Evolutionary conservation across 352 stramenopile genomes (phyloP), one percentile per base, ranked within the genome.

Genomic region (Phytophthora pseudosyringae): DNA sequence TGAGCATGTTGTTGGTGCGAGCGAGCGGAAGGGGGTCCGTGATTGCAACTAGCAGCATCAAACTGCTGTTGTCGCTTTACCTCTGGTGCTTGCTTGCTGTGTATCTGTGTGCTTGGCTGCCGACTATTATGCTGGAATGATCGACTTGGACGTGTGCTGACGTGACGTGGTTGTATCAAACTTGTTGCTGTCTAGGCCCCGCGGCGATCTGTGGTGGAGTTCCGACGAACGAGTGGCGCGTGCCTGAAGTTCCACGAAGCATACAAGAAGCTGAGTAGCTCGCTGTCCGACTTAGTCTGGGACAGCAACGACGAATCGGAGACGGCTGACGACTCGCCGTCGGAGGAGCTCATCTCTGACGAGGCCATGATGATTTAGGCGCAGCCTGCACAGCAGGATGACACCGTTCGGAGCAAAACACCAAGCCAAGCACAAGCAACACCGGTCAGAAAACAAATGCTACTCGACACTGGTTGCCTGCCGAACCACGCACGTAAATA

Each of bases 291-390:
- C 56, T 75, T 89, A 21, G 68, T 87, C 39, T 93, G 75, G 59
- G 70, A 79, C 48, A 81, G 79, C 35, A 73, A 82, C 25, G 70
- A 78, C 31, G 60, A 75, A 57, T 31, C 44, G 25, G 54, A 64
- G 38, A 64, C 38, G 36, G 39, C 45, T 21, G 46, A 58, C 32
- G 64, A 67, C 26, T 80, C 78, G 15, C 74, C 67, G 35, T 73
- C 67, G 18, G 85, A 93, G 46, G 85, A 93, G 55, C 71, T 91
- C 47, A 90, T 91, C 47, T 91, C 82, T 15, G 85, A 93, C 54
- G 83, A 91, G 58, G 81, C 80, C 48, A 88, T 91, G 73, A 93
- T 93, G 85, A 91, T 91, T 65, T 93, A 89, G 47, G 47, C 15
- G 16, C 29, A 28, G 12, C 39, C 31, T 35, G 31, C 31, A 35